Base-by-base conservation (phyloP, 2,329 filamentous ascomycete species). In the Fusarium sacchari region DNA sequence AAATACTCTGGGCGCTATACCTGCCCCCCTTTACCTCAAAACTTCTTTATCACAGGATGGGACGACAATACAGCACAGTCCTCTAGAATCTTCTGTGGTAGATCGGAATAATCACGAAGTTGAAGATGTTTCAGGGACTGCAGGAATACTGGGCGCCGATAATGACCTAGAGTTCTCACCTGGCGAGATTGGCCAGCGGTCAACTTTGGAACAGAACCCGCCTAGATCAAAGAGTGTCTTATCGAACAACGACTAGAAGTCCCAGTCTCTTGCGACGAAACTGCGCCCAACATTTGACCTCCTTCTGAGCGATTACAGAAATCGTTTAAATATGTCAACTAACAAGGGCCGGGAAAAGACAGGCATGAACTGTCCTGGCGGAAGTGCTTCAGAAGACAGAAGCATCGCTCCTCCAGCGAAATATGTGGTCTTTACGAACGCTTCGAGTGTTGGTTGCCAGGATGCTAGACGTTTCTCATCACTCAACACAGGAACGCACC, bases 241-340 rank as follows among this genome's bases (percentile, higher is more conserved):
- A 14, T 50, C 74, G 20, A 56, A 64, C n/a, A 58, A 67, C 42
- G 74, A 72, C 15, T 67, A 74, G 52, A 66, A 76, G 30, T 71
- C 75, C 57, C 71, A 56, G 5, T 40, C 64, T 30, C 59, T 73
- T 59, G 61, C 68, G 20, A 56, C 62, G 22, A 81, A 82, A 39
- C 69, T 77, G 36, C 76, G 74, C 8, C 79, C 80, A 20, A 73
- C 73, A 7, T 77, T 73, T 42, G 67, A 73, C 11, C 44, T 72
- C 22, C 50, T 75, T 37, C 59, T 66, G 4, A 55, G 67, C 11
- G 58, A 74, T 36, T 56, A 71, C 26, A 60, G 30, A 28, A 46
- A 40, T 24, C 42, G 39, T n/a, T 20, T 59, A 15, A 36, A 58
- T 40, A 36, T 39, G 13, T 18, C 28, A 34, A 20, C 26, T 24